Evolutionary conservation across 2,329 filamentous ascomycete genomes (phyloP).

Genomic region (Fusarium guadeloupense): DNA sequence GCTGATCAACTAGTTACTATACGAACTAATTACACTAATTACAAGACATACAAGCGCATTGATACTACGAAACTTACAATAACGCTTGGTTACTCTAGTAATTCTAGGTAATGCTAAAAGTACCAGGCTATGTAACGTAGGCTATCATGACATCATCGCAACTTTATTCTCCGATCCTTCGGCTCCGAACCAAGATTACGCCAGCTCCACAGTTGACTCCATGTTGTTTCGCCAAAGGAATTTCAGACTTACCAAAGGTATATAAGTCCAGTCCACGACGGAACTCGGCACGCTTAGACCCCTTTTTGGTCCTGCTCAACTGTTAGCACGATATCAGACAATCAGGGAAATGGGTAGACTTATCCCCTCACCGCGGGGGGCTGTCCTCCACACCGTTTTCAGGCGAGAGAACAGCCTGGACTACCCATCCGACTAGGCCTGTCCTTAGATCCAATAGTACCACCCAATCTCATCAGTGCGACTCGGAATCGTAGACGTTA

Average conservation of each 20-base stretch:
- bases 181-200: constrained; percentile 12
- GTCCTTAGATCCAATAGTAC: constrained; percentile 37
- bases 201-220: constrained; percentile 13
- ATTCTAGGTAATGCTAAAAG: neutral
- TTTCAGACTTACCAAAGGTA: neutral
- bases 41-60: too few relatives aligned
- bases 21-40: too few relatives aligned
- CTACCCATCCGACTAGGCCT: constrained; percentile 48
- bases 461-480: constrained; percentile 31
- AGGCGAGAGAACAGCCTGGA: constrained; percentile 61
- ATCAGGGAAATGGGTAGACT: constrained; percentile 48
- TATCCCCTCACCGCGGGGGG: constrained; percentile 60
- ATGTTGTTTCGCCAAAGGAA: neutral
- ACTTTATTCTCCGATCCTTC: constrained; percentile 5
- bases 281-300: neutral
- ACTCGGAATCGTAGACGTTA: constrained; percentile 6
- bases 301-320: constrained; percentile 29
- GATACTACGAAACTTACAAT: neutral
- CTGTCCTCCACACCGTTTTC: constrained; percentile 59
- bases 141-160: constrained; percentile 29
- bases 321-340: constrained; percentile 41
- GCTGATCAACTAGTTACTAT: too few relatives aligned
- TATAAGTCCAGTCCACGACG: neutral
- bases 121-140: too few relatives aligned
- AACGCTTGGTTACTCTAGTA: neutral